A percentile compares a stretch with the other conserved stretches of the same genome.
Conservation (phyloP, 306 rosid genomes). For the Malus orientalis region DNA sequence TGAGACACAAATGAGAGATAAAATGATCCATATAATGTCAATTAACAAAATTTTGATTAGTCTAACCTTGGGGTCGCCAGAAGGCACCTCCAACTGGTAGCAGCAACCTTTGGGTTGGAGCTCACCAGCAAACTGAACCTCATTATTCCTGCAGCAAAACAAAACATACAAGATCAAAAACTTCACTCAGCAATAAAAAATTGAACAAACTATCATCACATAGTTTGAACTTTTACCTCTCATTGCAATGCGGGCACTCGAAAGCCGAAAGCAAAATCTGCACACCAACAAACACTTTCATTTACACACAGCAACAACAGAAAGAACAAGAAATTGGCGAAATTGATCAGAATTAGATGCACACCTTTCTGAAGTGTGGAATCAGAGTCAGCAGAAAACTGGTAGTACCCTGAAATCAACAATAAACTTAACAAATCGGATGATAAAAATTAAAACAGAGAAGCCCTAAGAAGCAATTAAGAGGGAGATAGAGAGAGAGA, state of each 20-base stretch:
- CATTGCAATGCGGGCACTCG: slow-evolving; percentile 87
- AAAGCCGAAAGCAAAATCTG: slow-evolving; percentile 89
- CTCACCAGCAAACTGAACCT: slow-evolving; percentile 98
- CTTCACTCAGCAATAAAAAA: not conserved
- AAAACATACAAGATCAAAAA: not conserved
- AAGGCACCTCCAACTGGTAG: slow-evolving; percentile 54
- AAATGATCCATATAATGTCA: not conserved
- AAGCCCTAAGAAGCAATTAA: not conserved
- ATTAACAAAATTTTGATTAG: not conserved
- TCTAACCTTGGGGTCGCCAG: slow-evolving; percentile 60
- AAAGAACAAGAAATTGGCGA: not conserved
- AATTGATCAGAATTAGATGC: not conserved
- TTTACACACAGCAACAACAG: not conserved
- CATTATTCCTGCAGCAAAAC: slow-evolving; percentile 56
- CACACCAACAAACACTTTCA: not conserved
- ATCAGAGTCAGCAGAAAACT: slow-evolving; percentile 63
- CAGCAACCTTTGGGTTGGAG: slow-evolving; percentile 82
- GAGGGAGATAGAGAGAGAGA: not conserved
- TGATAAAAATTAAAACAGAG: not conserved
- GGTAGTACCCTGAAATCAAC: slow-evolving; percentile 51
- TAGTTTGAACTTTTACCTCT: slow-evolving; percentile 53
- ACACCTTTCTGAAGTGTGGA: slow-evolving; percentile 88
- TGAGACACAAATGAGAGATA: not conserved
- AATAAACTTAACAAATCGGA: not conserved
- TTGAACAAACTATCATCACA: not conserved